Conservation (phyloP, 2,329 filamentous ascomycete species). For the Curvularia sp. region DNA sequence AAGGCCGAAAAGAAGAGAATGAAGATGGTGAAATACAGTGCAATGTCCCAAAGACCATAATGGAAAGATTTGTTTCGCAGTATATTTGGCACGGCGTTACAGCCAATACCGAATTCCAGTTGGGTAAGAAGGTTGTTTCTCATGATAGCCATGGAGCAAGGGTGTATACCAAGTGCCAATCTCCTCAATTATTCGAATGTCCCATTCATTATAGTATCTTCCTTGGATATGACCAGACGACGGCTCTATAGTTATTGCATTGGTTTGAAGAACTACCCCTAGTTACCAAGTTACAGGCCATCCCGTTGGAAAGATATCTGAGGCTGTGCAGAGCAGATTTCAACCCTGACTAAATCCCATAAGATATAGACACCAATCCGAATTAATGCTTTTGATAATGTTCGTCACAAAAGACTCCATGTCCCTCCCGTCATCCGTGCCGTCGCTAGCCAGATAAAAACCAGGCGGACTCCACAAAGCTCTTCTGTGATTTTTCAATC, state of each 20-base stretch:
- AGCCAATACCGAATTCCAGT: not conserved
- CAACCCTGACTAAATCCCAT: not conserved
- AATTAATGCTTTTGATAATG: not conserved
- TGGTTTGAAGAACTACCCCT: not conserved
- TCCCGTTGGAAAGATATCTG: not conserved
- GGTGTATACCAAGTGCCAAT: not conserved
- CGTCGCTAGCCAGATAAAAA: not conserved
- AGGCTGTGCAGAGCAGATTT: not conserved
- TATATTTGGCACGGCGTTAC: not conserved
- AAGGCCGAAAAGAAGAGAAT: not conserved
- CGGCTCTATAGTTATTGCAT: not conserved
- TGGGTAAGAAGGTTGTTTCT: not conserved
- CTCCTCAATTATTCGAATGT: not conserved
- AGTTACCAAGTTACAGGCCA: not conserved
- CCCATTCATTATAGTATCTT: not conserved
- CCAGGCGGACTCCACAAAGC: not conserved
- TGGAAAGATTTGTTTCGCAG: not conserved
- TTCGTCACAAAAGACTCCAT: not conserved
- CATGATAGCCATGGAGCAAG: not conserved
- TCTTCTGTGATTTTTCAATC: not conserved
- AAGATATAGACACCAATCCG: not conserved
- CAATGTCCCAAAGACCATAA: not conserved
- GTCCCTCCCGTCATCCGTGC: not conserved
- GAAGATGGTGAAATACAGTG: not conserved
- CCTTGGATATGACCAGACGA: not conserved